Conservation (phyloP, 2,329 filamentous ascomycete genomes). For the Lasiodiplodia gonubiensis region DNA sequence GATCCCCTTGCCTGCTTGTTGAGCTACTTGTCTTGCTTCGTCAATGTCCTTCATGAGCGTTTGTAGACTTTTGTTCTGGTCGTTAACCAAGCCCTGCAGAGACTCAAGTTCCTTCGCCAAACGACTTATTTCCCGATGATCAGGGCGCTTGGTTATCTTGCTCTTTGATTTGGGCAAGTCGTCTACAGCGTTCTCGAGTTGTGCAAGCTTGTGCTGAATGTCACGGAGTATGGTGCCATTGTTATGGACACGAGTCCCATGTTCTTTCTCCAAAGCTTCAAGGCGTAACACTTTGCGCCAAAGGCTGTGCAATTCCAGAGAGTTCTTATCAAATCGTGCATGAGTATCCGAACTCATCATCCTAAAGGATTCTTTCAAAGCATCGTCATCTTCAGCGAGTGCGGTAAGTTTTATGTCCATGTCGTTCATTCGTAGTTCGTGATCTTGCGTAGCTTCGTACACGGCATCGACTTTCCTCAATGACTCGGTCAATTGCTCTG, state of each 20-base stretch:
- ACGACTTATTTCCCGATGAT: not conserved
- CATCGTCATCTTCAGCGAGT: not conserved
- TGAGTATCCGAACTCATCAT: not conserved
- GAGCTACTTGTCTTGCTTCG: not conserved
- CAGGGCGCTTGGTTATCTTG: not conserved
- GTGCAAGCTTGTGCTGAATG: constrained; percentile 11
- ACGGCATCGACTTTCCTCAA: constrained; percentile 3
- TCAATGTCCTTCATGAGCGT: not conserved
- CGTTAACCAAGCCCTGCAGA: not conserved
- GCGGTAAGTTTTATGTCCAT: constrained; percentile 1
- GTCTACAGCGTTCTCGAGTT: constrained; percentile 4
- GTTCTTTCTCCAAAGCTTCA: constrained; percentile 14
- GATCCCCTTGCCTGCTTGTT: not conserved
- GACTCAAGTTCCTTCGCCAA: not conserved
- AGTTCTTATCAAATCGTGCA: constrained; percentile 18
- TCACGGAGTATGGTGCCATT: constrained; percentile 4
- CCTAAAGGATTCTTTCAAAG: not conserved
- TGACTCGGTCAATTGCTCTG: constrained; percentile 25
- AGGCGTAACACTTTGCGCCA: constrained; percentile 26
- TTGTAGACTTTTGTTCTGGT: not conserved
- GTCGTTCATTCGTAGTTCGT: constrained; percentile 19
- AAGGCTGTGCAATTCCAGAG: constrained; percentile 16
- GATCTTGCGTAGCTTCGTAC: constrained; percentile 19
- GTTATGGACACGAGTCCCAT: not conserved
- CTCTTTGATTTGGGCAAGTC: not conserved